Base-by-base conservation (phyloP, 441 rosid genomes). In the Syzygium syzygioides region DNA sequence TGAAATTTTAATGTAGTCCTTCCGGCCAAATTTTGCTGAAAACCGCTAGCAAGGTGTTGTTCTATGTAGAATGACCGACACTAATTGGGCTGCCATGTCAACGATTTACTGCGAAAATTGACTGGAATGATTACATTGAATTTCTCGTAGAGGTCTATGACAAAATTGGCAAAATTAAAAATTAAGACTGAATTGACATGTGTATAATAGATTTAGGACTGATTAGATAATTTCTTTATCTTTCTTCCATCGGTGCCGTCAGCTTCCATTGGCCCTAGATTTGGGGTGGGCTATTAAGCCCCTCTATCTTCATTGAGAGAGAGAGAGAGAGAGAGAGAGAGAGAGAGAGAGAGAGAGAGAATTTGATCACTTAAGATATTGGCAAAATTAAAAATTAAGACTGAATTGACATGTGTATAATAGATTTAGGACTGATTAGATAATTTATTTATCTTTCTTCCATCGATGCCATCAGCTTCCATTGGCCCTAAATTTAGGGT, bases 1-100 rank as follows among this genome's bases (percentile, higher is more conserved):
- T 1, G 0, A 37, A 19, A 71, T 34, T 71, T 1, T 4, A 20
- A 68, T 37, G 4, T 37, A 19, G 9, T 71, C 80, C 3, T 71
- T 71, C 12, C 0, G 3, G 0, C 0, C 26, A 34, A 71, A 19
- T 23, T 34, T 41, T 2, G 6, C 0, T 0, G 2, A 5, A 68
- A 71, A 71, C 20, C 2, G 2, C 48, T 19, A 34, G 25, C 26
- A 71, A 14, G n/a, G 32, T 71, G 14, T 11, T 37, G 4, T 10
- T 48, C 50, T 48, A 34, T 5, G 28, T 3, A 34, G 2, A 14
- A 71, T 1, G 3, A 8, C 12, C 6, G 7, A 19, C 2, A 19
- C 17, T 71, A 26, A 71, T 14, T 71, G 23, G 11, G 4, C 4
- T 8, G 20, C 26, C 26, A 71, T 11, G 3, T 34, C 1, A 71